Evolutionary conservation across 1,284 basidiomycete species (phyloP).

Genomic region (Apiotrichum montevideense): DNA sequence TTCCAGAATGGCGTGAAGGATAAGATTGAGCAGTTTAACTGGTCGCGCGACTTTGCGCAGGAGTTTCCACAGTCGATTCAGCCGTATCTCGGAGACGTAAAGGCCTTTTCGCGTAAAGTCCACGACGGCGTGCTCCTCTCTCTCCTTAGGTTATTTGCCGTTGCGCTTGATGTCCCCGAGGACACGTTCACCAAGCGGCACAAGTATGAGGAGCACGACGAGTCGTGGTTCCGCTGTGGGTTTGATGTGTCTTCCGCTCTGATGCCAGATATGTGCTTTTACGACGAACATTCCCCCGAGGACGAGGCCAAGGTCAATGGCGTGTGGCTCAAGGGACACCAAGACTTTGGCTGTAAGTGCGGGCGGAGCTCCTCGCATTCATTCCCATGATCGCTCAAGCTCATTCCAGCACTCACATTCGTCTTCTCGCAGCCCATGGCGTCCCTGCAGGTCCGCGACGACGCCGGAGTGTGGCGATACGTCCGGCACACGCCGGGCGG

Average conservation of each 20-base stretch:
- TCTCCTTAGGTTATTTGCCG: constrained; percentile 18
- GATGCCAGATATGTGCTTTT: constrained; percentile 21
- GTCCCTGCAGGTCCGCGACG: constrained; percentile 20
- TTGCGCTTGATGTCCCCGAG: constrained; percentile 19
- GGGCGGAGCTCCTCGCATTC: background rate
- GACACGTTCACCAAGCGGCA: constrained; percentile 23
- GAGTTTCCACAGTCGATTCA: constrained; percentile 16
- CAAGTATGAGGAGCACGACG: constrained; percentile 21
- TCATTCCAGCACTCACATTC: background rate
- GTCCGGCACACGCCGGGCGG: constrained; percentile 21
- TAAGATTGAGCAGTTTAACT: constrained; percentile 28
- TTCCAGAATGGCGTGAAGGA: constrained; percentile 27
- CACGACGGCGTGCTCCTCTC: constrained; percentile 20
- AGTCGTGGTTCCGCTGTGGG: constrained; percentile 23
- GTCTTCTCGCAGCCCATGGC: constrained; percentile 24
- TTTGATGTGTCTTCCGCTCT: background rate
- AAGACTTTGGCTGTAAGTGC: constrained; percentile 18
- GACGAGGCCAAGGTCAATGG: constrained; percentile 20
- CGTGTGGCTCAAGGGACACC: constrained; percentile 26
- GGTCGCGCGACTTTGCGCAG: constrained; percentile 22
- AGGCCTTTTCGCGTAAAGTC: constrained; percentile 14
- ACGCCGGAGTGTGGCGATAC: constrained; percentile 21
- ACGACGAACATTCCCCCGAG: constrained; percentile 21
- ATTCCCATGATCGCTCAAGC: background rate
- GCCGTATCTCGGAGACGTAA: constrained; percentile 18